phyloP scores from a whole-genome alignment of 345 rosid genomes.

The Eucalyptus curtisii region DNA sequence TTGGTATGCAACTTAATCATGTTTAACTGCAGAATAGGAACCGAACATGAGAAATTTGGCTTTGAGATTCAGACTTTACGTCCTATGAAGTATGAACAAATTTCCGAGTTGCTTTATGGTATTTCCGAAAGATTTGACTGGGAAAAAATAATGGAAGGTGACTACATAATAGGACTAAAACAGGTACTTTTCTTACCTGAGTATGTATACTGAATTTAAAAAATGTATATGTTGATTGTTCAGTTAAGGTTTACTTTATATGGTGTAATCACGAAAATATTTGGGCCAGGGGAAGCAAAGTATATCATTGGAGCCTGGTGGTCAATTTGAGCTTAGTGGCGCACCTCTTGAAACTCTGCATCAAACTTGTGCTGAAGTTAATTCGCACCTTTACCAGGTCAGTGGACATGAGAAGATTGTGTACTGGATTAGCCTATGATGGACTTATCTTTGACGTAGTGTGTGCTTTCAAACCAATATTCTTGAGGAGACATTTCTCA shows the following conservation, averaged over 20 bases:
- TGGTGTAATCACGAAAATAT: neutral
- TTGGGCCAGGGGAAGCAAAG: constrained; percentile 85
- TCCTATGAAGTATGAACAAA: constrained; percentile 94
- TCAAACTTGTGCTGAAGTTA: constrained; percentile 99
- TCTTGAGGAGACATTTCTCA: neutral
- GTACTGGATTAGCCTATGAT: neutral
- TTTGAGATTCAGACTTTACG: constrained; percentile 62
- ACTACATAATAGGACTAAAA: constrained; percentile 79
- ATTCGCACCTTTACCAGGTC: constrained; percentile 99
- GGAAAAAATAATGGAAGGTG: constrained; percentile 92
- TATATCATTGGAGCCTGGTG: constrained; percentile 98
- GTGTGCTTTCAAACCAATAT: neutral
- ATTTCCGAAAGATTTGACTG: constrained; percentile 99
- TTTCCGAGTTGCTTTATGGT: constrained; percentile 78
- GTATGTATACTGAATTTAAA: neutral
- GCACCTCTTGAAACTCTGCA: constrained; percentile 99
- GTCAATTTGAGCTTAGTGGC: constrained; percentile 98
- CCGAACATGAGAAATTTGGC: constrained; percentile 99
- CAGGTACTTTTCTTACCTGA: constrained; percentile 31
- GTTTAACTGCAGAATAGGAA: constrained; percentile 65
- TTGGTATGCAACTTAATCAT: neutral
- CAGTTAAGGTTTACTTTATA: neutral
- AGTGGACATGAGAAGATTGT: neutral
- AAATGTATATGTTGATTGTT: neutral
- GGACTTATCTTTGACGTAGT: neutral